Conservation (phyloP, 768 basidiomycete species). For the Lactarius hengduanensis region DNA sequence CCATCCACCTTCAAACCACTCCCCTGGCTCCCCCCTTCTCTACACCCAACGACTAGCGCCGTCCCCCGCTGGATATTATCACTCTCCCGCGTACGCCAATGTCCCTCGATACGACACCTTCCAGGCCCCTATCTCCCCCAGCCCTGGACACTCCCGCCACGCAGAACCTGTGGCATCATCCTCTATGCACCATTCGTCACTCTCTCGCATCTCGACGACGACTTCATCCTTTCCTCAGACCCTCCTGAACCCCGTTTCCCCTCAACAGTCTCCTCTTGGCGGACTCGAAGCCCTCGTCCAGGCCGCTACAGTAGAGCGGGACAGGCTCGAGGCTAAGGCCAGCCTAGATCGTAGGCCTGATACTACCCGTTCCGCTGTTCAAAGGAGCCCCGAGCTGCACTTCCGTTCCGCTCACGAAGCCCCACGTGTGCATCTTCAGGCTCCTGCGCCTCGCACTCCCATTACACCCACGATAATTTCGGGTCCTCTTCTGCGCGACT, state of each 20-base stretch:
- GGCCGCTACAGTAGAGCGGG: conserved; percentile 65
- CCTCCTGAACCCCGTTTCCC: conserved; percentile 30
- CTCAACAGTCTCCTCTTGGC: conserved; percentile 32
- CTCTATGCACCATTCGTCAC: conserved; percentile 14
- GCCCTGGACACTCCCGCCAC: conserved; percentile 18
- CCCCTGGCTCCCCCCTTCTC: conserved; percentile 17
- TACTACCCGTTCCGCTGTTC: conserved; percentile 10
- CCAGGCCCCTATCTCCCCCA: conserved; percentile 19
- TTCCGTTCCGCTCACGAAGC: conserved; percentile 11
- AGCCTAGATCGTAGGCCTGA: conserved; percentile 10
- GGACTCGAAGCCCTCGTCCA: conserved; percentile 69
- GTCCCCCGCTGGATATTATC: conserved; percentile 9
- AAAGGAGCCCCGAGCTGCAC: conserved; percentile 16
- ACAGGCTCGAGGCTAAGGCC: conserved; percentile 43
- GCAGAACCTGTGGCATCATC: conserved; percentile 16
- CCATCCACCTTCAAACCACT: conserved; percentile 19
- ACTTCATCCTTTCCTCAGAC: conserved; percentile 27
- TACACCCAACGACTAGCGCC: conserved; percentile 20
- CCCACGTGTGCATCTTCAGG: conserved; percentile 13
- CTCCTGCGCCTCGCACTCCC: conserved; percentile 17
- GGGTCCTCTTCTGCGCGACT: conserved; percentile 16
- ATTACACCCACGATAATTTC: conserved; percentile 16
- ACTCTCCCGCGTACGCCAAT: conserved; percentile 11
- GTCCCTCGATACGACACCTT: conserved; percentile 14
- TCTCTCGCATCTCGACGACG: conserved; percentile 20